phyloP scores from a whole-genome alignment of 2,329 filamentous ascomycete species.

The Hirsutella minnesotensis region DNA sequence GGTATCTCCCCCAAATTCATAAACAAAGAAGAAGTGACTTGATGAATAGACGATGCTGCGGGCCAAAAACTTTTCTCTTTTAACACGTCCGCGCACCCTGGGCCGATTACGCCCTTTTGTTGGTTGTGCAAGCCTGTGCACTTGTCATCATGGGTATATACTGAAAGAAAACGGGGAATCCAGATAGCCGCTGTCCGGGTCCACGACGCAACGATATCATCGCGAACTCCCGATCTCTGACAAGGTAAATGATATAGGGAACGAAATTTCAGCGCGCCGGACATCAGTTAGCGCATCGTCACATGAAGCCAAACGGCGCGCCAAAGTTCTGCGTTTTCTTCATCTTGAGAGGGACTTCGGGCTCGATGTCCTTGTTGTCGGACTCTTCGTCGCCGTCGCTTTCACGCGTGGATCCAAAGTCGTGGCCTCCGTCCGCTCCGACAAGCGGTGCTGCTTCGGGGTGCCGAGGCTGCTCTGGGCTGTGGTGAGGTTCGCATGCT shows the following conservation, averaged over 20 bases:
- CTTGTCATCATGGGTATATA: too few relatives aligned
- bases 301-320: constrained; percentile 28
- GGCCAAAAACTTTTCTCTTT: too few relatives aligned
- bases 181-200: too few relatives aligned
- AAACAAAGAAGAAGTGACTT: too few relatives aligned
- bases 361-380: constrained; percentile 18
- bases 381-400: constrained; percentile 13
- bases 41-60: too few relatives aligned
- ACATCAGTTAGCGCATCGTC: background rate
- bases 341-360: constrained; percentile 34
- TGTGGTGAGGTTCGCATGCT: background rate
- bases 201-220: too few relatives aligned
- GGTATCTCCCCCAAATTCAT: too few relatives aligned
- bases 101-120: too few relatives aligned
- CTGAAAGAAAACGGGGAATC: too few relatives aligned
- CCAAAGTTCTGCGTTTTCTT: constrained; percentile 35
- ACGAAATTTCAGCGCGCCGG: background rate
- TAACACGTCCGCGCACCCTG: too few relatives aligned
- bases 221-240: too few relatives aligned
- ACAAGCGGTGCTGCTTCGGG: background rate
- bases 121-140: too few relatives aligned
- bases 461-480: constrained; percentile 4
- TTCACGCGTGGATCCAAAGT: constrained; percentile 1
- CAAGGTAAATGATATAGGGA: background rate
- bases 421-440: constrained; percentile 8